Conservation (phyloP, 305 asterid genomes). For the Solanum hybrid region DNA sequence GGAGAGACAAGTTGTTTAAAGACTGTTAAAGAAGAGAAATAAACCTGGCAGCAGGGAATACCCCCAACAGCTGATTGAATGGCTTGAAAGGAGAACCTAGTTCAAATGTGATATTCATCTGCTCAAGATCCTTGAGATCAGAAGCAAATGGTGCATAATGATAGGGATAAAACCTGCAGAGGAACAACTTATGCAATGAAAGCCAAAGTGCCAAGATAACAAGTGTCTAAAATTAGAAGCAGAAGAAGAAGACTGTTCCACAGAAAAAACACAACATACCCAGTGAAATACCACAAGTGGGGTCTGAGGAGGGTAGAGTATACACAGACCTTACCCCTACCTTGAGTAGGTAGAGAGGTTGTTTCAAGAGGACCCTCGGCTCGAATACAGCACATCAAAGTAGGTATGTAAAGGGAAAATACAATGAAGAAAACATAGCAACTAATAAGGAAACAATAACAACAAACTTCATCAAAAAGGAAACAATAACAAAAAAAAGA, state of each 20-base stretch:
- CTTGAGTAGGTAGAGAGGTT: neutral
- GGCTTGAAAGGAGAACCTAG: constrained; percentile 95
- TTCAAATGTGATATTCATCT: constrained; percentile 58
- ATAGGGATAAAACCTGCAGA: constrained; percentile 88
- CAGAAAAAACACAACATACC: neutral
- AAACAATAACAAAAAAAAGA: neutral
- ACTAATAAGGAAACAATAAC: neutral
- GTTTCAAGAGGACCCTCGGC: neutral
- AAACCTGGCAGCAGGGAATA: constrained; percentile 97
- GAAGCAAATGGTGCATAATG: constrained; percentile 99
- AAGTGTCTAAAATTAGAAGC: neutral
- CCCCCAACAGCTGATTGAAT: constrained; percentile 89
- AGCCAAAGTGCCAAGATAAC: neutral
- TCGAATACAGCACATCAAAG: neutral
- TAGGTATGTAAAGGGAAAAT: neutral
- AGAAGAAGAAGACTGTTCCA: neutral
- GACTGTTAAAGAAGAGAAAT: constrained; percentile 6
- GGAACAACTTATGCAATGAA: constrained; percentile 17
- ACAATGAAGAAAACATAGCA: neutral
- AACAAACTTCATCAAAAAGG: neutral
- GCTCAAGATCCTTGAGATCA: constrained; percentile 75
- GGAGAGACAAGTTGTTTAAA: neutral
- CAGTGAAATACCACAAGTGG: neutral
- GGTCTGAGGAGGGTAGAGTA: neutral
- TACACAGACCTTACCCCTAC: neutral